Conservation (phyloP, 2,329 filamentous ascomycete species). For the Colletotrichum cordylinicola region DNA sequence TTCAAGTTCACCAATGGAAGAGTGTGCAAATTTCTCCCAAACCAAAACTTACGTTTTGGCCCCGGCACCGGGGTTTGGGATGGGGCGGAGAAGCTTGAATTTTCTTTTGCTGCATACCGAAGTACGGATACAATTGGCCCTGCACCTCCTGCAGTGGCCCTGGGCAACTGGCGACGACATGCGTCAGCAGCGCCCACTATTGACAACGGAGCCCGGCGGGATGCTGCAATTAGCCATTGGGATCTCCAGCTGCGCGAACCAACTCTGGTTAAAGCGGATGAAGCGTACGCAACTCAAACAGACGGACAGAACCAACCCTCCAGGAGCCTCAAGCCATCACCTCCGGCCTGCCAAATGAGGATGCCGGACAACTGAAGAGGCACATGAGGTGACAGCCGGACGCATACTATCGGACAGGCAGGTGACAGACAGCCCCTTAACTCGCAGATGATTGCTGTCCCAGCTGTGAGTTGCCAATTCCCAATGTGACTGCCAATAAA, state of each 20-base stretch:
- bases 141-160: not conserved
- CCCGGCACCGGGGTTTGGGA: not conserved
- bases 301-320: slow-evolving; percentile 6
- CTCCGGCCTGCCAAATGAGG: not conserved
- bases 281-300: not conserved
- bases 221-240: not conserved
- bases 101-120: not conserved
- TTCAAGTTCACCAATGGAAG: not conserved
- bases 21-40: not conserved
- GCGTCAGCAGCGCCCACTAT: slow-evolving; percentile 3
- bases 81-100: not conserved
- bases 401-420: not conserved
- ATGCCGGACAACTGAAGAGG: not conserved
- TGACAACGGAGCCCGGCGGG: not conserved
- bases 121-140: not conserved
- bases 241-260: not conserved
- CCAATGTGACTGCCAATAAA: not conserved
- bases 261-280: not conserved
- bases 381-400: not conserved
- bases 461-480: not conserved
- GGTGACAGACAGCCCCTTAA: not conserved
- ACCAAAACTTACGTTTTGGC: not conserved
- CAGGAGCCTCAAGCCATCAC: not conserved
- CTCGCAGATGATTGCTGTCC: not conserved
- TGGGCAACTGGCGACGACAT: not conserved